Base-by-base conservation (phyloP, 2,329 filamentous ascomycete genomes). In the Alternaria panax region DNA sequence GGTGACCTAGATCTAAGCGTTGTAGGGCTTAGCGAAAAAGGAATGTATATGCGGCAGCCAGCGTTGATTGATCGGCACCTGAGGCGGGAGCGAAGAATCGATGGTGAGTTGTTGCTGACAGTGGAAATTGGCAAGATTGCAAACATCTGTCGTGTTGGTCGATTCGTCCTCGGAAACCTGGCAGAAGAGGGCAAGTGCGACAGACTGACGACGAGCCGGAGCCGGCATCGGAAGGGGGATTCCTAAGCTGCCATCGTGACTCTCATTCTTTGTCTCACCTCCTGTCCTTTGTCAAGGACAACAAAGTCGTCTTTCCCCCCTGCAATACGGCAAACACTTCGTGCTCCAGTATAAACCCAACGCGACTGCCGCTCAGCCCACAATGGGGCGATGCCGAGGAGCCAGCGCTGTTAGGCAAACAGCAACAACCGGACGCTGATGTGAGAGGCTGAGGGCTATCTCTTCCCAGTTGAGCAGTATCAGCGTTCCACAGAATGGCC, bases 1-100 rank as follows among this genome's bases (percentile, higher is more conserved):
- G 40, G 40, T 6, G 46, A 60, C 34, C 57, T 56, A 60, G 47
- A 60, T 22, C 36, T 41, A 36, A 40, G 46, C 22, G 46, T 32
- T 14, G 30, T 46, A 56, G 41, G 52, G 36, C 46, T 51, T 32
- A 56, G 28, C 28, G 40, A 30, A 46, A 25, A 46, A 30, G 42
- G 42, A 46, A 46, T 46, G 42, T 46, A 46, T 25, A 46, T 43
- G 45, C 40, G 46, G 42, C 32, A 46, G 52, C 34, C 42, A 55
- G 28, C 30, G 6, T 25, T 24, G 38, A 36, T 16, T 32, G 20
- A 24, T 53, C 30, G 16, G 42, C 12, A 11, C 25, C 42, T 46
- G 42, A 27, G 42, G 27, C 28, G n/a, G 11, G 28, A 46, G 18
- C 28, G 27, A 6, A 47, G 28, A 28, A 30, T 27, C 41, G 41